Conservation (phyloP, 2,329 filamentous ascomycete genomes). For the Pyricularia sp. region DNA sequence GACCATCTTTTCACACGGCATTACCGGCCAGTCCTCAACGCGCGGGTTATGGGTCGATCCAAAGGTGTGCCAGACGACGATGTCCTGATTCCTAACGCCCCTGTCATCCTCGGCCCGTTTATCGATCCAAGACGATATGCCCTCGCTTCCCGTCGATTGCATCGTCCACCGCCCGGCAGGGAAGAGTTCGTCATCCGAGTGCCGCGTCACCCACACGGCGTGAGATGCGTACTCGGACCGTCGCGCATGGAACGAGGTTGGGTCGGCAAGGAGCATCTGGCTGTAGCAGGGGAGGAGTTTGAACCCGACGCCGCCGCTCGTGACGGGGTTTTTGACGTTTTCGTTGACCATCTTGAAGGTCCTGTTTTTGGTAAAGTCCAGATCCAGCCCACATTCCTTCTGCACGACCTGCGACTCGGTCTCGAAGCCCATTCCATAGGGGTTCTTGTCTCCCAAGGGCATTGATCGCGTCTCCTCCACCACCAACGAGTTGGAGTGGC, state of each 20-base stretch:
- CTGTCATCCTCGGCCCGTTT: slow-evolving; percentile 11
- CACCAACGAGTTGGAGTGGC: slow-evolving; percentile 38
- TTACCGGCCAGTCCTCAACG: slow-evolving; percentile 55
- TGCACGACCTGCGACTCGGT: slow-evolving; percentile 29
- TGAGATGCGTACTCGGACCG: slow-evolving; percentile 30
- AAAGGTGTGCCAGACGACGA: slow-evolving; percentile 45
- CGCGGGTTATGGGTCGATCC: slow-evolving; percentile 52
- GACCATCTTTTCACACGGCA: slow-evolving; percentile 22
- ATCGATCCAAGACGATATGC: slow-evolving; percentile 25
- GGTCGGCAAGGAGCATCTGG: slow-evolving; percentile 27
- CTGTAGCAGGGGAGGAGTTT: slow-evolving; percentile 32
- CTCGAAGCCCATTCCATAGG: slow-evolving; percentile 33
- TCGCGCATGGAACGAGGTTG: slow-evolving; percentile 23
- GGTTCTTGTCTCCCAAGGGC: slow-evolving; percentile 29
- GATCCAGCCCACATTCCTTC: slow-evolving; percentile 32
- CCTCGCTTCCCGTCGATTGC: slow-evolving; percentile 30
- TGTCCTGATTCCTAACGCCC: slow-evolving; percentile 30
- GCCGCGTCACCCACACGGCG: slow-evolving; percentile 30
- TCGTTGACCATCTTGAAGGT: slow-evolving; percentile 36
- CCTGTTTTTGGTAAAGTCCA: slow-evolving; percentile 34
- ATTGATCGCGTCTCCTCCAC: slow-evolving; percentile 26
- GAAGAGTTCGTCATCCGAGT: slow-evolving; percentile 28
- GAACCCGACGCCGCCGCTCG: slow-evolving; percentile 30
- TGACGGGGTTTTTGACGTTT: slow-evolving; percentile 25
- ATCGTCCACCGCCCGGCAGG: slow-evolving; percentile 29